Evolutionary conservation across 1,139 yeast genomes (phyloP).

Genomic region (Eremothecium sinecaudum): DNA sequence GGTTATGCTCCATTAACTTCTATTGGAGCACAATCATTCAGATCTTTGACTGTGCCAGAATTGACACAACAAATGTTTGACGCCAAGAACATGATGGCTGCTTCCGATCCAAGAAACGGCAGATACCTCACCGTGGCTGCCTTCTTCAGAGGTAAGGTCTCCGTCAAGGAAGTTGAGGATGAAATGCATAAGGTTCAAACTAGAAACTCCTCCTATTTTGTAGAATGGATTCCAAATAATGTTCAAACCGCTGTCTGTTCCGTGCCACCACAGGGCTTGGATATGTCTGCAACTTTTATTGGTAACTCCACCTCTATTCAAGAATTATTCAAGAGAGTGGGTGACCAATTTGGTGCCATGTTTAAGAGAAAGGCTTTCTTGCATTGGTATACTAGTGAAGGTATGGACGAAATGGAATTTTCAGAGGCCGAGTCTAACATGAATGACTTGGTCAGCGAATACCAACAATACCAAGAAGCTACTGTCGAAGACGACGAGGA

Average conservation of each 20-base stretch:
- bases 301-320: slow-evolving; percentile 91
- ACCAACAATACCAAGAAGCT: slow-evolving; percentile 88
- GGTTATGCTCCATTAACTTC: slow-evolving; percentile 90
- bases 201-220: slow-evolving; percentile 71
- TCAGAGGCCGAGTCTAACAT: slow-evolving; percentile 77
- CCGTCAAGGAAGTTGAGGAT: slow-evolving; percentile 87
- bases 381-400: slow-evolving; percentile 92
- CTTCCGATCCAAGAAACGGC: slow-evolving; percentile 83
- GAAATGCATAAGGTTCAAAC: slow-evolving; percentile 82
- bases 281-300: slow-evolving; percentile 84
- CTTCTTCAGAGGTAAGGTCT: slow-evolving; percentile 85
- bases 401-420: slow-evolving; percentile 92
- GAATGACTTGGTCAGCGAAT: slow-evolving; percentile 81
- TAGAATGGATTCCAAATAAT: slow-evolving; percentile 95
- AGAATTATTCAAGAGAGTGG: slow-evolving; percentile 81
- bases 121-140: slow-evolving; percentile 92
- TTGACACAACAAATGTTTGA: slow-evolving; percentile 90
- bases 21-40: slow-evolving; percentile 67
- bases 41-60: slow-evolving; percentile 80
- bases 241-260: slow-evolving; percentile 91
- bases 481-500: slow-evolving; percentile 65
- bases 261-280: slow-evolving; percentile 77
- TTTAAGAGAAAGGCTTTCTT: slow-evolving; percentile 89
- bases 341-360: slow-evolving; percentile 86
- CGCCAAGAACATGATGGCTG: slow-evolving; percentile 91